Evolutionary conservation across 108 stramenopile species (phyloP).

Genomic region (Mediolabrus comicus): DNA sequence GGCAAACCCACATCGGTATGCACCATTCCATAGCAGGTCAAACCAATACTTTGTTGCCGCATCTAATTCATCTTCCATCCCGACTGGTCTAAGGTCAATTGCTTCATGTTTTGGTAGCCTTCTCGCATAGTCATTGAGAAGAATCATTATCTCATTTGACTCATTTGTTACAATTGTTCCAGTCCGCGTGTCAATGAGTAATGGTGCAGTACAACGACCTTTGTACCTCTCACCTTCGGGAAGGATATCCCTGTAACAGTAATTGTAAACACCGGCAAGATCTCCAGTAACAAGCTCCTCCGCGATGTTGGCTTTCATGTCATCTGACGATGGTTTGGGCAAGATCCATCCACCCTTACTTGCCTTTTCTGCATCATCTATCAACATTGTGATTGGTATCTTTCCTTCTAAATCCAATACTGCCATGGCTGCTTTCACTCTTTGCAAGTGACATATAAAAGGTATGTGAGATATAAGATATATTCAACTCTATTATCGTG

Average conservation of each 20-base stretch:
- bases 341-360: constrained; percentile 88
- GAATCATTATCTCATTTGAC: constrained; percentile 80
- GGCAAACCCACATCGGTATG: constrained; percentile 85
- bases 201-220: constrained; percentile 88
- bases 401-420: constrained; percentile 48
- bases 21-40: constrained; percentile 81
- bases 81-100: constrained; percentile 75
- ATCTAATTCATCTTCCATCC: constrained; percentile 61
- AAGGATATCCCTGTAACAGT: constrained; percentile 42
- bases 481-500: neutral
- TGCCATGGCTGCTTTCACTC: constrained; percentile 54
- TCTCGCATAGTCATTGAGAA: constrained; percentile 68
- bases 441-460: no score
- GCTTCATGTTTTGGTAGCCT: constrained; percentile 9
- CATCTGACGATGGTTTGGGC: constrained; percentile 10
- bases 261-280: constrained; percentile 53
- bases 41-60: constrained; percentile 77
- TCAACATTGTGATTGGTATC: constrained; percentile 60
- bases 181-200: constrained; percentile 76
- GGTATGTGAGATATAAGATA: constrained; percentile 19
- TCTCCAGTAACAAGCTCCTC: constrained; percentile 38
- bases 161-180: constrained; percentile 87
- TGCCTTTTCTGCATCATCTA: constrained; percentile 82
- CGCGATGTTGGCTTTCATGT: constrained; percentile 8
- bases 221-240: constrained; percentile 44